Evolutionary conservation across 2,329 filamentous ascomycete genomes (phyloP), one percentile per base, ranked within the genome.

Genomic region (Penicillium concentricum): DNA sequence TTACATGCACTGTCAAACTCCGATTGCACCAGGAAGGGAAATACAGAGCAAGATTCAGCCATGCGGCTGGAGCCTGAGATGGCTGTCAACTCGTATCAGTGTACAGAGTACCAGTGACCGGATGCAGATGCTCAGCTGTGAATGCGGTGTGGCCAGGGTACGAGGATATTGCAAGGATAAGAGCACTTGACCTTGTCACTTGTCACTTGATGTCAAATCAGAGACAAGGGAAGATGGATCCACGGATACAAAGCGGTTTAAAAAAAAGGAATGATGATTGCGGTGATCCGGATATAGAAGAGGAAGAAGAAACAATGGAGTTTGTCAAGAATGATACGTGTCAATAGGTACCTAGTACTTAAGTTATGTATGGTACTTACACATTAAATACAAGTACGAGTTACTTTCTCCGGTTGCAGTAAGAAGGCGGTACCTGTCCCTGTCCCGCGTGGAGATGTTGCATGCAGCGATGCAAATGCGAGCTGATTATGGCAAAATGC

Each of bases 1-100:
- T 87, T 83, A 71, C 88, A 90, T 53, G 81, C 83, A 67, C 85
- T 81, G 51, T 82, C 74, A 61, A 91, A 91, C 67, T 90, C 87
- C 39, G 84, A 80, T 12, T 74, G 67, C 12, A 75, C 82, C 28
- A 91, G 79, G 57, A 82, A 83, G 7, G 88, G 88, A 67, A 87
- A 91, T 49, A 55, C 56, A 47, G 67, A 67, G 35, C 48, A 55
- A 26, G 7, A 24, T 18, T 20, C 47, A n/a, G 51, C 49, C 60
- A 62, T 63, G 51, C 32, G 41, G 54, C 56, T 59, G 57, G 41
- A 41, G 32, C 24, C 28, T 44, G 5, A 16, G 34, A 41, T 28
- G 18, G 30, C 49, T 50, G 46, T 58, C 53, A 55, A 41, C 22
- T 8, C 12, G 43, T 34, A 24, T 20, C 44, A 22, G 44, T 22